These are phyloP conservation scores for Curvularia eragrostidis DNA, from an alignment of 2,329 filamentous ascomycete species.

Conservation along the genomic window DNA sequence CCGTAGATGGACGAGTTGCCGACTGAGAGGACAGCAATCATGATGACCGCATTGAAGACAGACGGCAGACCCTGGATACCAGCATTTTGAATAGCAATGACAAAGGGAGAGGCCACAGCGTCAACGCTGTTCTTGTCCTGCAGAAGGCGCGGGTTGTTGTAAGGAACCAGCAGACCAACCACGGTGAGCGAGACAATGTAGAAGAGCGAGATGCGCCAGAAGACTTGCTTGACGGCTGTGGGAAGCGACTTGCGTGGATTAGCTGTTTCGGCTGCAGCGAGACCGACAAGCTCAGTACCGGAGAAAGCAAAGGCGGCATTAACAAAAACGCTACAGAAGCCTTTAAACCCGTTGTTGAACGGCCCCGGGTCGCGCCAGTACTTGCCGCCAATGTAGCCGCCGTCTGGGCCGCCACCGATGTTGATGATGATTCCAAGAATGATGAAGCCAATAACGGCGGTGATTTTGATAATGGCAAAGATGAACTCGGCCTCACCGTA, in stretches of 20 bases:
- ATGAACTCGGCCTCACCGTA: constrained; percentile 91
- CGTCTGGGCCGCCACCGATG: constrained; percentile 69
- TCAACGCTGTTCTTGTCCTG: constrained; percentile 65
- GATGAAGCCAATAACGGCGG: constrained; percentile 87
- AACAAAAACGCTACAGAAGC: constrained; percentile 79
- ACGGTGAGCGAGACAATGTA: constrained; percentile 84
- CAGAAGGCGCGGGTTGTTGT: constrained; percentile 69
- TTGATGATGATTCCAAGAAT: constrained; percentile 87
- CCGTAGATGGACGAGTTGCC: constrained; percentile 93
- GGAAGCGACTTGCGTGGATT: constrained; percentile 85
- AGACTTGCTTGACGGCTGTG: constrained; percentile 91
- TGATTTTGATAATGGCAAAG: constrained; percentile 84
- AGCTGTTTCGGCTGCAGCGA: constrained; percentile 78
- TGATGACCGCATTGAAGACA: constrained; percentile 94
- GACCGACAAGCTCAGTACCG: constrained; percentile 77
- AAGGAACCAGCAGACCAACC: constrained; percentile 82
- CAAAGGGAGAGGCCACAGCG: constrained; percentile 83
- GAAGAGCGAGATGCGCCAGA: constrained; percentile 79
- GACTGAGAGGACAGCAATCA: constrained; percentile 87
- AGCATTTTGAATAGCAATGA: constrained; percentile 87
- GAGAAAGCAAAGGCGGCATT: constrained; percentile 78
- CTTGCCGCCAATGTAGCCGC: constrained; percentile 77
- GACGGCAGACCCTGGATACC: constrained; percentile 82
- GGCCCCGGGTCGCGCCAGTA: constrained; percentile 84
- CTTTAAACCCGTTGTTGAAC: constrained; percentile 83